These are phyloP conservation scores for Cutaneotrichosporon cutaneum DNA, from an alignment of 1,284 basidiomycete species.

Conservation along the genomic window DNA sequence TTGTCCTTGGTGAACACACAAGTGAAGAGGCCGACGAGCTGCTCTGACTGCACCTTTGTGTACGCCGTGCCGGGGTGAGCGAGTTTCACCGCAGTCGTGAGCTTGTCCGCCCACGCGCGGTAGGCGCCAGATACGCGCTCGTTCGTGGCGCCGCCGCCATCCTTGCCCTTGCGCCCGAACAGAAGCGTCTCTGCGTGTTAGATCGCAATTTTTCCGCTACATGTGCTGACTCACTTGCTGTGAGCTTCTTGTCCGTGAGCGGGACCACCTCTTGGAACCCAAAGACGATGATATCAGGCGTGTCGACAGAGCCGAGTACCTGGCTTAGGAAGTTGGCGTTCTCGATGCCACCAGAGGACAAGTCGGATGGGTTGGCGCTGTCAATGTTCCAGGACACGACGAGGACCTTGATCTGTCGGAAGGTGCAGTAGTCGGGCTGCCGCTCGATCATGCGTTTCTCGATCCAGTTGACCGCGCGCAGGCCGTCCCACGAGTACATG, in stretches of 20 bases:
- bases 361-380: conserved; percentile 73
- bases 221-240: conserved; percentile 72
- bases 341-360: conserved; percentile 60
- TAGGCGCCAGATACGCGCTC: conserved; percentile 79
- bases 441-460: conserved; percentile 72
- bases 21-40: conserved; percentile 83
- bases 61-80: conserved; percentile 66
- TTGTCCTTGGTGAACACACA: conserved; percentile 69
- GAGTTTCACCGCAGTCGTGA: conserved; percentile 72
- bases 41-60: conserved; percentile 78
- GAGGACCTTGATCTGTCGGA: conserved; percentile 74
- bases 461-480: conserved; percentile 80
- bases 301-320: conserved; percentile 65
- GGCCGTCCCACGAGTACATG: conserved; percentile 84
- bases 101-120: conserved; percentile 79
- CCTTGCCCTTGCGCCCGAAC: conserved; percentile 68
- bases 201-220: too few relatives aligned
- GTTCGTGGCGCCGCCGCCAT: conserved; percentile 33
- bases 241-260: conserved; percentile 84
- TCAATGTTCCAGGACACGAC: conserved; percentile 93
- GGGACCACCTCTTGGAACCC: conserved; percentile 96
- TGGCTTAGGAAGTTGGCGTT: conserved; percentile 73
- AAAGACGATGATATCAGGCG: conserved; percentile 86
- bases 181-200: conserved; percentile 65
- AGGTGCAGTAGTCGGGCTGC: conserved; percentile 74